Evolutionary conservation across 306 rosid genomes (phyloP).

Genomic region (Casuarina cunninghamiana): DNA sequence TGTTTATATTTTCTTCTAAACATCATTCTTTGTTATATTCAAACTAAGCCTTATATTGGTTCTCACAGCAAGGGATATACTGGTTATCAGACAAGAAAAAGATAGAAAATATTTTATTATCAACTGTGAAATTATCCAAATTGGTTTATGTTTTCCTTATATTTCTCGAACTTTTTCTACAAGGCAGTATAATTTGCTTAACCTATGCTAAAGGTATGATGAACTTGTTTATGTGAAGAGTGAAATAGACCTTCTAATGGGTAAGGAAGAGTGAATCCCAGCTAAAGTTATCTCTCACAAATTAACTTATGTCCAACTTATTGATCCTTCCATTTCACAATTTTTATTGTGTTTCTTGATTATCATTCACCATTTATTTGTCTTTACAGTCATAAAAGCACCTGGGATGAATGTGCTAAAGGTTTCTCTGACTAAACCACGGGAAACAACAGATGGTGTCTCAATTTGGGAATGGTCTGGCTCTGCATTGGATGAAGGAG

Average conservation of each 20-base stretch:
- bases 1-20: not conserved
- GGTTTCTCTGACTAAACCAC: slow-evolving; percentile 53
- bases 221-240: not conserved
- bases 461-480: slow-evolving; percentile 96
- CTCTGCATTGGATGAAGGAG: slow-evolving; percentile 86
- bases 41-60: not conserved
- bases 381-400: slow-evolving; percentile 69
- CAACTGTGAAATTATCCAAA: not conserved
- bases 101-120: too few relatives aligned
- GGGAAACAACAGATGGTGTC: slow-evolving; percentile 51
- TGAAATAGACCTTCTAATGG: too few relatives aligned
- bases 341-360: slow-evolving; percentile 5
- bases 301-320: not conserved
- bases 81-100: too few relatives aligned
- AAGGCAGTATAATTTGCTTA: not conserved
- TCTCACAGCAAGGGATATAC: not conserved
- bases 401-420: slow-evolving; percentile 85
- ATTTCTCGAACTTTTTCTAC: not conserved
- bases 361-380: slow-evolving; percentile 15
- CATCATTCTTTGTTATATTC: not conserved
- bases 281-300: not conserved
- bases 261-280: too few relatives aligned
- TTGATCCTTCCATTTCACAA: not conserved
- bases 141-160: not conserved
- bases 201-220: not conserved